Evolutionary conservation across 805 yeast genomes (phyloP).

Genomic region (Hermanozyma aechmeae): DNA sequence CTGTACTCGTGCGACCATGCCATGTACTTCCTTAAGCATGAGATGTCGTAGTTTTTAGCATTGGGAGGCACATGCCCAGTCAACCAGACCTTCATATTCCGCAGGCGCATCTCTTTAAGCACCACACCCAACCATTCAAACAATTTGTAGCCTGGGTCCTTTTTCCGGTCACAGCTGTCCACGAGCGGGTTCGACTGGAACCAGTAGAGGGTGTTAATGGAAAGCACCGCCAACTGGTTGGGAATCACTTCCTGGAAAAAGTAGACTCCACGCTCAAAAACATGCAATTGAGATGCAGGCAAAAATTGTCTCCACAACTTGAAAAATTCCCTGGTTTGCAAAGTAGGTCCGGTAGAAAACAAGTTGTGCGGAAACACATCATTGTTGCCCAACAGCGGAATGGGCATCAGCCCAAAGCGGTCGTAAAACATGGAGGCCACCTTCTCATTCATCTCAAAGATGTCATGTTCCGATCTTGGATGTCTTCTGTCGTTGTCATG

Average conservation of each 20-base stretch:
- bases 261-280: constrained; percentile 67
- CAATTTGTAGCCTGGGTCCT: constrained; percentile 73
- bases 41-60: constrained; percentile 62
- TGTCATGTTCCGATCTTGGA: constrained; percentile 69
- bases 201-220: constrained; percentile 69
- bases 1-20: constrained; percentile 80
- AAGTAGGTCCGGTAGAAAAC: constrained; percentile 81
- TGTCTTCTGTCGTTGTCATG: constrained; percentile 70
- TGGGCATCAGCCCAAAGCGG: constrained; percentile 41
- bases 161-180: constrained; percentile 63
- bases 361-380: constrained; percentile 86
- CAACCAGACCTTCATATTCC: constrained; percentile 80
- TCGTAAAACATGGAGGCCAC: constrained; percentile 45
- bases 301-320: constrained; percentile 65
- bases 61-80: constrained; percentile 87
- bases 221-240: constrained; percentile 63
- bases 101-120: constrained; percentile 58
- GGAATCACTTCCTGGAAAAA: constrained; percentile 75
- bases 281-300: constrained; percentile 70
- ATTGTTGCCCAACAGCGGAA: constrained; percentile 78
- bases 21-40: constrained; percentile 66
- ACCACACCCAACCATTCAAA: constrained; percentile 72
- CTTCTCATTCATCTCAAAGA: constrained; percentile 56
- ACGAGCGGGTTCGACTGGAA: constrained; percentile 74
- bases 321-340: constrained; percentile 71